Evolutionary conservation across 139 green algal species (phyloP), one percentile per base, ranked within the genome.

Genomic region (Dunaliella sp.): DNA sequence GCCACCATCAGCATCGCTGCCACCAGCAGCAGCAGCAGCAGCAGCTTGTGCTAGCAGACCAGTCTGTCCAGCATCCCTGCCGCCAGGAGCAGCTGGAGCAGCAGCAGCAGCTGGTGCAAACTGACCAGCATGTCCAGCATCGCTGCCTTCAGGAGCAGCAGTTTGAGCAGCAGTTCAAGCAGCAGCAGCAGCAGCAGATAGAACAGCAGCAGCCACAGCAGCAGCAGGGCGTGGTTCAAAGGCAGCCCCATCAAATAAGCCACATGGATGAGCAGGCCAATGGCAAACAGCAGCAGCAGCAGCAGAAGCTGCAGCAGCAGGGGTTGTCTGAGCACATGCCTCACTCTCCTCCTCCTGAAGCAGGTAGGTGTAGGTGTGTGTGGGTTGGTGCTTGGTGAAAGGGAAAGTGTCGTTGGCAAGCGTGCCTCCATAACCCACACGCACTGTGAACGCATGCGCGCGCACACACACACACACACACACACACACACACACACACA

Each of bases 141-240:
- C 16, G 48, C 48, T 65, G 48, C 48, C n/a, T n/a, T n/a, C n/a
- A n/a, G n/a, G n/a, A 65, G 48, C 48, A 65, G 48, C 48, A 16
- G 48, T 65, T 16, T 65, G 48, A 65, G 73, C 30, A 78, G 73
- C 73, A 21, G 22, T n/a, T n/a, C n/a, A 32, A 21, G 22, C 73
- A 78, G 12, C 73, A 78, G 7, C 73, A 78, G 73, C 73, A 33
- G 73, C 73, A 78, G 73, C 73, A 78, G 73, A 12, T n/a, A n/a
- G n/a, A n/a, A n/a, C n/a, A 21, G 22, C 73, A 78, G 12, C 73
- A 78, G 7, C 73, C 22, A 22, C 73, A 33, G 73, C 73, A 78
- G 73, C 73, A 78, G 73, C 28, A 78, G 30, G 73, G 73, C 30
- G 7, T n/a, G 22, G 26, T 78, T 3, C 22, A n/a, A 21, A 78